Conservation (phyloP, 495 filamentous ascomycete species). For the Penicillium roqueforti region DNA sequence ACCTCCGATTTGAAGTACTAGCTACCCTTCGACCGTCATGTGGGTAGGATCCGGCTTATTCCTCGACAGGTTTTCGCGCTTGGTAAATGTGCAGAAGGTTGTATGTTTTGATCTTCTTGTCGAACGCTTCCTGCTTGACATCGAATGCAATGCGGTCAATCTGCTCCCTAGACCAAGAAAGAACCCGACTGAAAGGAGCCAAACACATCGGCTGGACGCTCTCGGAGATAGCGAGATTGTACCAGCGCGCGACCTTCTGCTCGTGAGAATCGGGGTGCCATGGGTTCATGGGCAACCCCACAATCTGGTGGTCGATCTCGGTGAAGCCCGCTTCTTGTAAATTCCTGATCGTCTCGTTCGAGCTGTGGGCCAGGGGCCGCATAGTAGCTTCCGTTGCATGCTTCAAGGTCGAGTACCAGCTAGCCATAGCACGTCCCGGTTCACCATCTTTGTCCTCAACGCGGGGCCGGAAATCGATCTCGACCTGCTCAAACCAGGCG, state of each 20-base stretch:
- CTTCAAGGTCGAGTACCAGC: conserved; percentile 68
- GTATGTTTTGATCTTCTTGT: conserved; percentile 64
- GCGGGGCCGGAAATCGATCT: conserved; percentile 80
- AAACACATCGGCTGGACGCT: conserved; percentile 71
- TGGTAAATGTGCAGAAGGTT: conserved; percentile 63
- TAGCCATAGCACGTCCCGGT: conserved; percentile 39
- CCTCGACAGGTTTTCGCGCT: conserved; percentile 36
- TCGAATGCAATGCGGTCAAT: conserved; percentile 58
- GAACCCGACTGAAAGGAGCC: conserved; percentile 67
- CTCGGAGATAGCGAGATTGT: conserved; percentile 69
- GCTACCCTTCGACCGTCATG: neutral
- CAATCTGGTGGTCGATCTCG: conserved; percentile 71
- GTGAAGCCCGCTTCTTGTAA: conserved; percentile 74
- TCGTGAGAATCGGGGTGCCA: conserved; percentile 70
- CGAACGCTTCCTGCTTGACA: conserved; percentile 66
- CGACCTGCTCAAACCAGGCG: conserved; percentile 85
- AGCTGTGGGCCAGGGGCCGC: conserved; percentile 64
- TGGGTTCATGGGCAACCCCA: conserved; percentile 69
- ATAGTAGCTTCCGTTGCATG: conserved; percentile 63
- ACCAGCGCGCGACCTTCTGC: conserved; percentile 77
- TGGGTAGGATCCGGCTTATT: neutral
- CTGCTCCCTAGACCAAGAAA: conserved; percentile 59
- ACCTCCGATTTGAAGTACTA: neutral
- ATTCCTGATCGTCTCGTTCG: conserved; percentile 53
- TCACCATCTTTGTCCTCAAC: conserved; percentile 54